Evolutionary conservation across 768 basidiomycete species (phyloP).

Genomic region (Austroboletus eburneus): DNA sequence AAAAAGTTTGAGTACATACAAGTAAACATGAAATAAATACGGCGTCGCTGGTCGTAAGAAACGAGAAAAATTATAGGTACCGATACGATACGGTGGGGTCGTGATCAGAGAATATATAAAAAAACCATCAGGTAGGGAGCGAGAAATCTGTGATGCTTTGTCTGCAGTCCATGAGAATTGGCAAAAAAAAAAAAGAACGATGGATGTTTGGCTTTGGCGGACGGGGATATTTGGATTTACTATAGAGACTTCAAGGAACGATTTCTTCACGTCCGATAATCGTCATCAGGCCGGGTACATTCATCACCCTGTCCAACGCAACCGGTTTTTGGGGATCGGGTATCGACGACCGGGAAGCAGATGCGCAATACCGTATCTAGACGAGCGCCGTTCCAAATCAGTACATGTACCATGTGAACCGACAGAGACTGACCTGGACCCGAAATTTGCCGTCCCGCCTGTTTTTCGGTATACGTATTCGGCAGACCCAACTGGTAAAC

Average conservation of each 20-base stretch:
- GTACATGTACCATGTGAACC: background rate
- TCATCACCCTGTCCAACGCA: slow-evolving; percentile 53
- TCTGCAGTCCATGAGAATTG: background rate
- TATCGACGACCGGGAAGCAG: slow-evolving; percentile 47
- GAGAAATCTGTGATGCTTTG: no score
- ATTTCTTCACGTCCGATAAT: slow-evolving; percentile 45
- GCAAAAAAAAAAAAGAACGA: background rate
- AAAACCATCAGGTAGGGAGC: no score
- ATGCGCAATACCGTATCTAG: slow-evolving; percentile 62
- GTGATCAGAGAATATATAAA: no score
- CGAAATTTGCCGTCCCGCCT: slow-evolving; percentile 49
- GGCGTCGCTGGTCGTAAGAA: no score
- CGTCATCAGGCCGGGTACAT: slow-evolving; percentile 75
- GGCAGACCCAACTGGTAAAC: slow-evolving; percentile 56
- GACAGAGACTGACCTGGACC: slow-evolving; percentile 46
- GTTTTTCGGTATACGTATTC: slow-evolving; percentile 51
- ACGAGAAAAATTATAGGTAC: no score
- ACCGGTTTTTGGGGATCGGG: slow-evolving; percentile 62
- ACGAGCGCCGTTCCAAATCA: background rate
- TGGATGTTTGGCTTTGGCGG: background rate
- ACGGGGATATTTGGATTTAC: background rate
- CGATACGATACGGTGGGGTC: no score
- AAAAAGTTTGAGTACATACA: no score
- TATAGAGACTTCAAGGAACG: slow-evolving; percentile 8
- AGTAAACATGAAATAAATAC: no score